Conservation (phyloP, 148 eudicot species). For the Euryodendron excelsum region DNA sequence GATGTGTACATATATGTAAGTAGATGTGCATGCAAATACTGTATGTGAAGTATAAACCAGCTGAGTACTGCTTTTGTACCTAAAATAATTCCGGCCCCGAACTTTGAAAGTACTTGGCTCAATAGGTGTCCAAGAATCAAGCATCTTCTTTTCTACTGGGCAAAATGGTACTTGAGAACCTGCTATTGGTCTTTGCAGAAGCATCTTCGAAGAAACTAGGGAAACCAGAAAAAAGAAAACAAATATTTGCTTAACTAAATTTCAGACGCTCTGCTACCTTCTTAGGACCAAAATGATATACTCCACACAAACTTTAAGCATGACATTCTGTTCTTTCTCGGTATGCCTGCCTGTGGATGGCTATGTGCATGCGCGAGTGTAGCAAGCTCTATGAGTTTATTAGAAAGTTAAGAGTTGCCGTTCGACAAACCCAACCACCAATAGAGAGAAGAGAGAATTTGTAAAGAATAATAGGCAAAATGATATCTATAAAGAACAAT, state of each 20-base stretch:
- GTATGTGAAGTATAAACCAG: constrained; percentile 1
- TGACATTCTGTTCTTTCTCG: neutral
- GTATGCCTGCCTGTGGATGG: neutral
- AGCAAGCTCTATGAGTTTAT: too few species aligned
- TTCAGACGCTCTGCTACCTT: neutral
- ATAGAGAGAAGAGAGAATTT: neutral
- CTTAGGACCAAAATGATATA: neutral
- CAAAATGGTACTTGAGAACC: constrained; percentile 93
- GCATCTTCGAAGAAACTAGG: constrained; percentile 77
- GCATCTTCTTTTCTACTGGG: constrained; percentile 69
- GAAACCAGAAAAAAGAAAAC: constrained; percentile 14
- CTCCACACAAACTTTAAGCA: neutral
- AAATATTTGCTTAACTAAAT: neutral
- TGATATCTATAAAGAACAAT: neutral
- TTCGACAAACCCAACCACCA: neutral
- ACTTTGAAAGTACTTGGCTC: constrained; percentile 75
- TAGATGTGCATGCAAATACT: too few species aligned
- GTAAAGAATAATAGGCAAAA: neutral
- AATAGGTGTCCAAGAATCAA: constrained; percentile 81
- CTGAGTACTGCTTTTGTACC: constrained; percentile 37
- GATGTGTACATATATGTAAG: neutral
- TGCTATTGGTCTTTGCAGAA: constrained; percentile 82
- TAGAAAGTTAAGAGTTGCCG: too few species aligned
- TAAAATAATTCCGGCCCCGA: constrained; percentile 74
- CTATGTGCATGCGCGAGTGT: neutral